Percentiles rank a stretch among this genome's conserved stretches.
Evolutionary conservation across 768 basidiomycete species (phyloP).

Genomic region (Russula griseocarnosa): DNA sequence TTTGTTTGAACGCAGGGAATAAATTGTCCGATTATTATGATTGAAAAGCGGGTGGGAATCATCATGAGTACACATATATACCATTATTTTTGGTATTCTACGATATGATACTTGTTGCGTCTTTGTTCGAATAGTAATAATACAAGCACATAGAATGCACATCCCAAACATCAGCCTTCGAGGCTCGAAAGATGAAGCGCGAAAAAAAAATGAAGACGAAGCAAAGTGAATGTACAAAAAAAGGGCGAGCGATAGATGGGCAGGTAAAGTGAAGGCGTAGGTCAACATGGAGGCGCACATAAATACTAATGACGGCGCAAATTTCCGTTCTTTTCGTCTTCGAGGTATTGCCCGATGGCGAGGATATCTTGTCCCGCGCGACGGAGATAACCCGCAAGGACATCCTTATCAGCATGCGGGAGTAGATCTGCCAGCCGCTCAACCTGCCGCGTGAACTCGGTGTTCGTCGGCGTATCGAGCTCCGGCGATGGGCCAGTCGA

Average conservation of each 20-base stretch:
- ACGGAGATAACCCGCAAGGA: conserved; percentile 68
- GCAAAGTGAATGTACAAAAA: background rate
- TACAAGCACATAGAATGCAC: conserved; percentile 13
- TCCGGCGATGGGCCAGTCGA: conserved; percentile 20
- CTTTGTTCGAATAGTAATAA: background rate
- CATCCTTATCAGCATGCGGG: conserved; percentile 63
- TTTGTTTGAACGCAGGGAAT: too few species aligned
- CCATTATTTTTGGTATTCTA: conserved; percentile 19
- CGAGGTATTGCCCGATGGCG: conserved; percentile 83
- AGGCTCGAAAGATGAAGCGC: conserved; percentile 1
- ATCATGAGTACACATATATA: conserved; percentile 18
- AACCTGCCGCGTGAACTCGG: conserved; percentile 62
- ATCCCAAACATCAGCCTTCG: conserved; percentile 10
- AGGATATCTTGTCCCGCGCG: conserved; percentile 75
- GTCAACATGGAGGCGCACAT: conserved; percentile 17
- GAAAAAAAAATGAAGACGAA: background rate
- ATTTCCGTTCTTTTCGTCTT: conserved; percentile 75
- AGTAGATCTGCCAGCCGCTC: conserved; percentile 67
- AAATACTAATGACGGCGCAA: conserved; percentile 37
- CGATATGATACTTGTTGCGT: conserved; percentile 13
- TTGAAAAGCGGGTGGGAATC: background rate
- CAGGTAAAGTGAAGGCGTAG: background rate
- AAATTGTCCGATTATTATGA: background rate
- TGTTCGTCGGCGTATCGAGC: conserved; percentile 18
- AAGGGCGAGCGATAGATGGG: background rate